Evolutionary conservation across 1,139 yeast genomes (phyloP).

Genomic region (Pichia sp.): DNA sequence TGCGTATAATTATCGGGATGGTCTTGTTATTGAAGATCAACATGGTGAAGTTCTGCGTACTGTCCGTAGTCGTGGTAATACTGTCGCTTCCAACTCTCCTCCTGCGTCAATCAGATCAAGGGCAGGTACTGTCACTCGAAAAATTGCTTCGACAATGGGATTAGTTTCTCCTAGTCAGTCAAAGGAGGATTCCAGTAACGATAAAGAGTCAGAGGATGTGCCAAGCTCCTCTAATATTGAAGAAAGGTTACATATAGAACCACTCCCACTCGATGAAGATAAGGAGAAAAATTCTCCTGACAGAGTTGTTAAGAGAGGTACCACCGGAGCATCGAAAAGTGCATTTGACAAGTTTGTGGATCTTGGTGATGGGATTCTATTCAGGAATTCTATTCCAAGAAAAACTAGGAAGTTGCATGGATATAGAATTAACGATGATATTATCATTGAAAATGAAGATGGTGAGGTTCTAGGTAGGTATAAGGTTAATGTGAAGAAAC

Average conservation of each 20-base stretch:
- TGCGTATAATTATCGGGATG: conserved; percentile 71
- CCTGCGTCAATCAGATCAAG: conserved; percentile 9
- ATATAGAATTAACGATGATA: conserved; percentile 61
- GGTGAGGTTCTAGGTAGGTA: conserved; percentile 89
- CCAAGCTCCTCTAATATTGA: background rate
- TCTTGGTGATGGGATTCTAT: conserved; percentile 13
- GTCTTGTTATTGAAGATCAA: conserved; percentile 71
- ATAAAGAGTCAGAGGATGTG: background rate
- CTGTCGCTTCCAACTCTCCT: conserved; percentile 8
- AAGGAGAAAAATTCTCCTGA: background rate
- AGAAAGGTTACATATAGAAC: background rate
- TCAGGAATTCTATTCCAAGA: conserved; percentile 14
- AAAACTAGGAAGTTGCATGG: conserved; percentile 37
- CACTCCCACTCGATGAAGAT: background rate
- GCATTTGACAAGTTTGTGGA: conserved; percentile 14
- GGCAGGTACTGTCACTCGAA: conserved; percentile 11
- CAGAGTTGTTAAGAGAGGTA: background rate
- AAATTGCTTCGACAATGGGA: conserved; percentile 14
- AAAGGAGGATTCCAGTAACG: background rate
- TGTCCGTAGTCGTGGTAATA: conserved; percentile 16
- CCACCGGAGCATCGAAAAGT: conserved; percentile 6
- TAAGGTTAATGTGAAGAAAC: conserved; percentile 45
- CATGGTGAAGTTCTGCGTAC: conserved; percentile 65
- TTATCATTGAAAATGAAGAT: conserved; percentile 82
- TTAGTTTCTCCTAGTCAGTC: conserved; percentile 2